A percentile compares a stretch with the other conserved stretches of the same genome.
These are phyloP conservation scores for Ceratocystis cubensis DNA, from an alignment of 2,329 filamentous ascomycete genomes.

Conservation along the genomic window DNA sequence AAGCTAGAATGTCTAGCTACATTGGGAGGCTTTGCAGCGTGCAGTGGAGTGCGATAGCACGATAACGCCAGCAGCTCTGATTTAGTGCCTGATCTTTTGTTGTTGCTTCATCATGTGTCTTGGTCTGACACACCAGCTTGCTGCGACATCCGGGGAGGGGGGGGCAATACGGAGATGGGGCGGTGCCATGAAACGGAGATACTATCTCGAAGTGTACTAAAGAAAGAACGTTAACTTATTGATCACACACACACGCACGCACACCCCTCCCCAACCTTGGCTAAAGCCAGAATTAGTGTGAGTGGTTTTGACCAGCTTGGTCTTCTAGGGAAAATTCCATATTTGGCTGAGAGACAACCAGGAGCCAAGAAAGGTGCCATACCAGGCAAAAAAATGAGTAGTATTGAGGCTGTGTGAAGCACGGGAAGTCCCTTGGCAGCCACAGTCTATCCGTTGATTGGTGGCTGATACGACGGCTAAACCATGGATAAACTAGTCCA, in stretches of 20 bases:
- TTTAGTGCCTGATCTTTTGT: neutral
- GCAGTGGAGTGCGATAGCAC: neutral
- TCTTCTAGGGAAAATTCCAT: neutral
- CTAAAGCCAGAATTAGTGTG: neutral
- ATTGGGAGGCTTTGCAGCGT: too few relatives aligned
- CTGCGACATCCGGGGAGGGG: neutral
- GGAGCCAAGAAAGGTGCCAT: neutral
- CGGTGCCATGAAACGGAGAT: neutral
- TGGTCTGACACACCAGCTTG: conserved; percentile 2
- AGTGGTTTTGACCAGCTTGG: neutral
- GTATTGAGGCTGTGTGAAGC: conserved; percentile 3
- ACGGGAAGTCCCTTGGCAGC: neutral
- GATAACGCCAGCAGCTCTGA: neutral
- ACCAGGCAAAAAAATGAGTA: neutral
- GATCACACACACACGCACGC: neutral
- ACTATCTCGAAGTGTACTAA: neutral
- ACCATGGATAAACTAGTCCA: neutral
- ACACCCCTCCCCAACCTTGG: neutral
- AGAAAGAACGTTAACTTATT: too few relatives aligned
- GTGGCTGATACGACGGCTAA: neutral
- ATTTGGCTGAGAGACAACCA: too few relatives aligned
- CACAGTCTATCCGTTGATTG: neutral
- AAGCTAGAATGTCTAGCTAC: neutral
- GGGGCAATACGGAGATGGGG: neutral
- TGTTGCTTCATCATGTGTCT: conserved; percentile 1